Base-by-base conservation (phyloP, 768 basidiomycete genomes). In the Crassisporium funariophilum region DNA sequence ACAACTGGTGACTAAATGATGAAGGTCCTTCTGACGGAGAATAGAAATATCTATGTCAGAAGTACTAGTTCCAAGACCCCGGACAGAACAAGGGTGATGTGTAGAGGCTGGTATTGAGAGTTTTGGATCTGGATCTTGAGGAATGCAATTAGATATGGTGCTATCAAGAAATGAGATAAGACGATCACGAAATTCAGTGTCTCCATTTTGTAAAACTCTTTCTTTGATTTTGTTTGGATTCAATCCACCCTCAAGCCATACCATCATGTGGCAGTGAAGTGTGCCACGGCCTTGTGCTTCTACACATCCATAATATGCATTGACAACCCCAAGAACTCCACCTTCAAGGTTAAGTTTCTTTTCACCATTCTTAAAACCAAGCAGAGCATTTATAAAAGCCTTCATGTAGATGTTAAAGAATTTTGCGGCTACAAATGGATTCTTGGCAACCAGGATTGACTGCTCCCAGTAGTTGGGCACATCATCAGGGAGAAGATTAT, bases 351-450 rank as follows among this genome's bases (percentile, higher is more conserved):
- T 25, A 27, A 7, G 9, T 13, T 2, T 51, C 2, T 6, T 53
- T 36, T 0, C 42, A 15, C 13, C 27, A 29, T 29, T n/a, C 17
- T 65, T 50, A 47, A 23, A 67, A 0, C 55, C 50, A 1, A 75
- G 44, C 0, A 74, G 6, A n/a, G 51, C 27, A 0, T 35, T 11
- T 13, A 74, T 59, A 47, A 76, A 72, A 0, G 62, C 57, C 13
- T 63, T 55, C 56, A 76, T 73, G 17, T 68, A 69, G 1, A 67
- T 47, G 52, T 76, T 54, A 47, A 77, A 77, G 53, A 75, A 77
- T n/a, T 66, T 52, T 0, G 72, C 67, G 1, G 68, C 70, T 0
- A 70, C 49, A 4, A 48, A 45, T 0, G 77, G 75, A 56, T 78
- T 72, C 41, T 60, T 49, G 0, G 77, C 74, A 4, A 77, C 42